phyloP scores from a whole-genome alignment of 805 yeast species.

The Schizosaccharomyces lindneri region DNA sequence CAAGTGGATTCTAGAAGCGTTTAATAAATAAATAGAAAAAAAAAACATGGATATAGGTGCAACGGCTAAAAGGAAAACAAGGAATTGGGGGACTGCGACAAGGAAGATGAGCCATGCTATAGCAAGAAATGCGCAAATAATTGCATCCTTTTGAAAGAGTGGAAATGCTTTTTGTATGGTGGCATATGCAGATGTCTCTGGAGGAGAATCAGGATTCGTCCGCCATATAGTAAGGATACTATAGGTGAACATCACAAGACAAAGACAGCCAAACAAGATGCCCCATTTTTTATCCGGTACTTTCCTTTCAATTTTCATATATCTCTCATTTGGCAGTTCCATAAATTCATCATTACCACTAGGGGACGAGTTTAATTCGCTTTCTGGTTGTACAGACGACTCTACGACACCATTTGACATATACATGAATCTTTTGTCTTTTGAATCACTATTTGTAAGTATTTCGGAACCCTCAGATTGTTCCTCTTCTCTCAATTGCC shows the following conservation, averaged over 20 bases:
- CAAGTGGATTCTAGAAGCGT: neutral
- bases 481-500: neutral
- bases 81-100: slow-evolving; percentile 2
- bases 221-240: neutral
- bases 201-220: neutral
- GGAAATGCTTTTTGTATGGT: neutral
- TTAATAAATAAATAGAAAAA: neutral
- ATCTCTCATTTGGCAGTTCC: neutral
- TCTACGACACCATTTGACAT: neutral
- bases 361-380: neutral
- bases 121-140: neutral
- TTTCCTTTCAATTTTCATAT: neutral
- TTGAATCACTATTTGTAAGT: neutral
- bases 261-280: neutral
- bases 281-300: neutral
- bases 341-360: neutral
- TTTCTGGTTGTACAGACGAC: neutral
- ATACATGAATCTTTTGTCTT: neutral
- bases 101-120: neutral
- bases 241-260: neutral
- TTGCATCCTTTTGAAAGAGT: neutral
- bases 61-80: slow-evolving; percentile 13
- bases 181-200: neutral
- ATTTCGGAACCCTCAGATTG: neutral
- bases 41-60: slow-evolving; percentile 10